Percentiles rank a stretch among this genome's conserved stretches.
Conservation (phyloP, 352 stramenopile genomes). For the Phytophthora pseudosyringae region DNA sequence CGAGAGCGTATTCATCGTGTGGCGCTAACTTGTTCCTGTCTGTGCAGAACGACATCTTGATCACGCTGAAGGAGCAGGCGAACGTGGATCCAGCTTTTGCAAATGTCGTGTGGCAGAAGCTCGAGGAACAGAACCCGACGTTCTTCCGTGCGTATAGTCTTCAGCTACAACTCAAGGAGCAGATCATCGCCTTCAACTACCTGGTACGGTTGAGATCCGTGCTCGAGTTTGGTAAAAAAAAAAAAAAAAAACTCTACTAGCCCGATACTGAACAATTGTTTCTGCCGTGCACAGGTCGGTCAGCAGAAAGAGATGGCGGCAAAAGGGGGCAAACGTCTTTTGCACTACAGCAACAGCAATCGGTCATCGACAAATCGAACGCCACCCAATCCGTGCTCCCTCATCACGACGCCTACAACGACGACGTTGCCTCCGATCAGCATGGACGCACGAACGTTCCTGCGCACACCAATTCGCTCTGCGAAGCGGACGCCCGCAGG, state of each 20-base stretch:
- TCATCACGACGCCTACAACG: conserved; percentile 26
- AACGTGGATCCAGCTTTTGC: conserved; percentile 89
- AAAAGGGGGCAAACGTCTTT: conserved; percentile 47
- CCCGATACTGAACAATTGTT: conserved; percentile 2
- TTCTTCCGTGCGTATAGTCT: conserved; percentile 91
- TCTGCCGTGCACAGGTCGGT: conserved; percentile 39
- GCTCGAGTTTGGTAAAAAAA: not conserved
- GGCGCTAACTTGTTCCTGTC: conserved; percentile 9
- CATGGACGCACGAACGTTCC: conserved; percentile 36
- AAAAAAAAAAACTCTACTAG: not conserved
- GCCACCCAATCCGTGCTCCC: conserved; percentile 16
- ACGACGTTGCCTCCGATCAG: conserved; percentile 43
- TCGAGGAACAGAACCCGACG: conserved; percentile 90
- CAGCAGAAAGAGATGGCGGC: conserved; percentile 78
- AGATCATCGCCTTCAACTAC: conserved; percentile 93
- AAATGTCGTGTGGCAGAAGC: conserved; percentile 90
- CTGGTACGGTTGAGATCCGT: conserved; percentile 51
- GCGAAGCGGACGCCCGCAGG: conserved; percentile 32
- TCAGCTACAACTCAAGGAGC: conserved; percentile 89
- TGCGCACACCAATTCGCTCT: conserved; percentile 36
- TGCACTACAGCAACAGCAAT: conserved; percentile 39
- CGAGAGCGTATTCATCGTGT: not conserved
- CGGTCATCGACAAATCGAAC: conserved; percentile 19
- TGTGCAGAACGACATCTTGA: conserved; percentile 66
- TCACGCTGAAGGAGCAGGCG: conserved; percentile 65